Evolutionary conservation across 306 rosid genomes (phyloP), one percentile per base, ranked within the genome.

Genomic region (Dryas drummondii): DNA sequence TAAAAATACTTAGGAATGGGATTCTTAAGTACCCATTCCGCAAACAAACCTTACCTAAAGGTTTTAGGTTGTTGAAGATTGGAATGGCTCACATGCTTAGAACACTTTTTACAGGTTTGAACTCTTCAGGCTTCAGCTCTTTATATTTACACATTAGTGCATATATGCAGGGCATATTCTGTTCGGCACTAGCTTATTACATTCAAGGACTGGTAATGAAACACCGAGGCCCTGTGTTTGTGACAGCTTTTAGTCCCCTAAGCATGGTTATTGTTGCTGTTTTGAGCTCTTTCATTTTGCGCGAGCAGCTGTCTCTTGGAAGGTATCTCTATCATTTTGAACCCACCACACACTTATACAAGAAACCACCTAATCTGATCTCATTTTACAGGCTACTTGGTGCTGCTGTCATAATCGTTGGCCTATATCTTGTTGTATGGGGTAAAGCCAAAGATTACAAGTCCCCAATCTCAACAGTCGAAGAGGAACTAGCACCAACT

Each of bases 221-320:
- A 83, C 80, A 78, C 40, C 87, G 91, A 89, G 99, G 99, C 17
- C 97, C 99, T 13, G 97, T 96, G 9, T 96, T 89, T 67, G 93
- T 96, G 9, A 96, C 99, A 54, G 88, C 99, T 5, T 96, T 96
- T 70, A 85, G 47, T 74, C 97, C 98, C 26, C 80, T 92, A 45
- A 16, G 88, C 75, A 92, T 92, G 98, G 86, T 96, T 5, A 84
- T 92, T 46, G 97, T 92, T n/a, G 97, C 99, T 16, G 66, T 88
- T 73, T 75, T 92, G 87, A 77, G 99, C 74, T 85, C 84, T n/a
- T 72, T 85, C 77, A 13, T 92, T 68, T 70, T 90, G 7, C 80
- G 83, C 0, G 98, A 96, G 62, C 89, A 85, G 69, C 45, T 94
- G 42, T 82, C 60, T 8, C 91, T 92, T 0, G 98, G 98, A 84